Percentiles rank a stretch among this genome's conserved stretches.
Evolutionary conservation across 768 basidiomycete genomes (phyloP).

Genomic region (Cubamyces sp.): DNA sequence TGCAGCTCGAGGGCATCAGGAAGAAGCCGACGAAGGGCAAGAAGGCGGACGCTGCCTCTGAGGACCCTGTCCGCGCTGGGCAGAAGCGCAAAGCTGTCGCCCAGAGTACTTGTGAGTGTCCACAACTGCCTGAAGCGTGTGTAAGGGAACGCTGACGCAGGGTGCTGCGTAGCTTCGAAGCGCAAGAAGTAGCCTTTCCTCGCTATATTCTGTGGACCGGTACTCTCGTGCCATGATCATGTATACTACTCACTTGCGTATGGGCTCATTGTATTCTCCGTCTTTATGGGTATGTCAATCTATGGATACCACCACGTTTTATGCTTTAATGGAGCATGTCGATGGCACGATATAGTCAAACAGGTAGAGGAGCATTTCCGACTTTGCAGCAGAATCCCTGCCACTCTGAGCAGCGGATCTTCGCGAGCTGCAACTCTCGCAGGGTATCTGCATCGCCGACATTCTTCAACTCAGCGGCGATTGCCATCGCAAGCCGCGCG

Average conservation of each 20-base stretch:
- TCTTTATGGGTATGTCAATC: too few species aligned
- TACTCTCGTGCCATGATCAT: not conserved
- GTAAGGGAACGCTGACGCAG: not conserved
- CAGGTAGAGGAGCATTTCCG: too few species aligned
- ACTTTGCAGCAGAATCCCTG: too few species aligned
- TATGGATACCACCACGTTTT: not conserved
- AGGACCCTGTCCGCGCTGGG: constrained; percentile 29
- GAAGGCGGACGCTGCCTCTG: constrained; percentile 33
- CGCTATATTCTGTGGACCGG: not conserved
- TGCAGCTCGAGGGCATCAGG: constrained; percentile 30
- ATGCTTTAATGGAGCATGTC: not conserved
- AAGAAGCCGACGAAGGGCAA: constrained; percentile 22
- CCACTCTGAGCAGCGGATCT: too few species aligned
- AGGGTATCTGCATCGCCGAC: too few species aligned
- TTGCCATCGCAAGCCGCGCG: too few species aligned
- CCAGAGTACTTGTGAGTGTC: constrained; percentile 29
- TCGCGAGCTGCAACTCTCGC: too few species aligned
- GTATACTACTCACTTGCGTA: not conserved
- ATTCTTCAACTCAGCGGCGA: too few species aligned
- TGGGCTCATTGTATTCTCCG: too few species aligned
- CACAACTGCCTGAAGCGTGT: not conserved
- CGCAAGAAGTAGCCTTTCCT: constrained; percentile 41
- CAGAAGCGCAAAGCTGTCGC: constrained; percentile 51
- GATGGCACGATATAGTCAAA: too few species aligned
- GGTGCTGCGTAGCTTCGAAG: constrained; percentile 36